These are phyloP conservation scores for Arthrobotrys pseudoclavata DNA, from an alignment of 2,329 filamentous ascomycete species.

Conservation along the genomic window DNA sequence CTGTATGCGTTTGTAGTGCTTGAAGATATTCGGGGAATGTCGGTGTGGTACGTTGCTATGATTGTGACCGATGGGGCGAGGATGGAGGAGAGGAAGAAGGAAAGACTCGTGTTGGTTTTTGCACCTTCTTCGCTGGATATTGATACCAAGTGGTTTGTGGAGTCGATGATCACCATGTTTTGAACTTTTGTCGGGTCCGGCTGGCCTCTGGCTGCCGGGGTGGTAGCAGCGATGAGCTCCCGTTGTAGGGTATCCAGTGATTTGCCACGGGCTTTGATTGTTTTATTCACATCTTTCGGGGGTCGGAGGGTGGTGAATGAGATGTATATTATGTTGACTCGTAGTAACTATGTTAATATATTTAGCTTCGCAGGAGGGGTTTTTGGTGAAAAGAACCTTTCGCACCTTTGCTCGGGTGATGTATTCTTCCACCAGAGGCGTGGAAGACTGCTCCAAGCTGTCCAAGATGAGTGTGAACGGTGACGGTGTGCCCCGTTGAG, in stretches of 20 bases:
- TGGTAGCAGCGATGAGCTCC: constrained; percentile 71
- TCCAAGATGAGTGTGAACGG: constrained; percentile 90
- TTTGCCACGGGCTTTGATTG: constrained; percentile 76
- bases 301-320: constrained; percentile 81
- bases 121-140: constrained; percentile 42
- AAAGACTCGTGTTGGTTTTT: constrained; percentile 62
- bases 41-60: constrained; percentile 84
- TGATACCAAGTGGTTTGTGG: constrained; percentile 46
- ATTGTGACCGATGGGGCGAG: constrained; percentile 78
- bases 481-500: constrained; percentile 81
- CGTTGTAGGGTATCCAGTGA: constrained; percentile 71
- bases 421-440: constrained; percentile 79
- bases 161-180: constrained; percentile 51
- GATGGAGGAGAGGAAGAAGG: constrained; percentile 78
- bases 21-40: constrained; percentile 74
- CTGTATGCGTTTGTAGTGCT: constrained; percentile 67
- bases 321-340: constrained; percentile 77
- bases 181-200: constrained; percentile 25
- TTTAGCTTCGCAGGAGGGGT: neutral
- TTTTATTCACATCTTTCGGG: constrained; percentile 75
- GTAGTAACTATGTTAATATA: constrained; percentile 70
- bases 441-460: constrained; percentile 83
- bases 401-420: constrained; percentile 78
- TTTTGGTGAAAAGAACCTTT: constrained; percentile 56
- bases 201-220: constrained; percentile 55